Evolutionary conservation across 2,329 filamentous ascomycete genomes (phyloP).

Genomic region (Fusarium newnesense): DNA sequence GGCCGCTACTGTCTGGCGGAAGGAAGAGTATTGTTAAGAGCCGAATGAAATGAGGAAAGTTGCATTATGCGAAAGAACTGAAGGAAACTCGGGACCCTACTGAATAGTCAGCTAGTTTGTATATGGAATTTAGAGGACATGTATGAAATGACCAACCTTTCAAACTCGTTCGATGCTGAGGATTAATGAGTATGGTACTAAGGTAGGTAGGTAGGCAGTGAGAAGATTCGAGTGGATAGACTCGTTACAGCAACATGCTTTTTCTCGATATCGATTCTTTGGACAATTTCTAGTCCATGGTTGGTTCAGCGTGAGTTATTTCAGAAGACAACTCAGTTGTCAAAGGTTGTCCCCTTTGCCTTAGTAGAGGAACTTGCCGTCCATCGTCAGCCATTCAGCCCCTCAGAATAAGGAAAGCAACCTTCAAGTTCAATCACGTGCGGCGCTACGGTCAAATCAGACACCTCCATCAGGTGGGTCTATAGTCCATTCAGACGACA

Average conservation of each 20-base stretch:
- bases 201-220: conserved; percentile 9
- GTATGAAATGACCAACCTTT: conserved; percentile 12
- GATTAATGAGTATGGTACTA: conserved; percentile 14
- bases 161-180: conserved; percentile 11
- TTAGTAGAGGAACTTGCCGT: conserved; percentile 38
- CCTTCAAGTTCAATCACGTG: conserved; percentile 41
- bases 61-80: conserved; percentile 39
- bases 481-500: conserved; percentile 31
- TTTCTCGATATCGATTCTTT: conserved; percentile 18
- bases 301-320: conserved; percentile 6
- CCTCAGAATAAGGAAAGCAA: conserved; percentile 43
- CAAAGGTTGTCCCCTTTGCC: conserved; percentile 30
- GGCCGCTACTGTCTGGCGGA: conserved; percentile 27
- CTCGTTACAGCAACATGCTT: conserved; percentile 14
- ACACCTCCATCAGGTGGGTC: conserved; percentile 32
- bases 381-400: conserved; percentile 43
- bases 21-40: conserved; percentile 38
- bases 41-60: conserved; percentile 39
- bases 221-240: conserved; percentile 22
- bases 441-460: conserved; percentile 38
- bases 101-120: conserved; percentile 26
- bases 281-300: conserved; percentile 31
- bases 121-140: neutral
- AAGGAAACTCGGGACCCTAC: conserved; percentile 4
- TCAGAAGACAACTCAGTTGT: conserved; percentile 33